Conservation (phyloP, 495 filamentous ascomycete species). For the Podospora sp. region DNA sequence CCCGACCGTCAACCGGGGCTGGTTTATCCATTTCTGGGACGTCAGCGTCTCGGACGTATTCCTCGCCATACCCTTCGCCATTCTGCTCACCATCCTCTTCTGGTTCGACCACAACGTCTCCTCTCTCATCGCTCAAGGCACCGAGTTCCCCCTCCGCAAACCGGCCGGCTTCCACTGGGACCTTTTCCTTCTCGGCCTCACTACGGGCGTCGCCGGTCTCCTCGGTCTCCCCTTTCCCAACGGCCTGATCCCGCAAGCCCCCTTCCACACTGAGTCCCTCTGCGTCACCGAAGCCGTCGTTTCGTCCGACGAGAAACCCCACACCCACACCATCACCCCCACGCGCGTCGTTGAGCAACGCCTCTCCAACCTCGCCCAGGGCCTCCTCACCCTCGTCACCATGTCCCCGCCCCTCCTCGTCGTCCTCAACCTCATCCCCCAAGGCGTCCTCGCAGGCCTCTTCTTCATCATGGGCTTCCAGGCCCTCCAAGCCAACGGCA, state of each 20-base stretch:
- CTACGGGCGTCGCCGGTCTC: slow-evolving; percentile 80
- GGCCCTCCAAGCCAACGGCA: slow-evolving; percentile 79
- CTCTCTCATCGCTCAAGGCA: slow-evolving; percentile 87
- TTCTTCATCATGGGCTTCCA: slow-evolving; percentile 95
- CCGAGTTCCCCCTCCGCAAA: slow-evolving; percentile 87
- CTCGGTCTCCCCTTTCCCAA: slow-evolving; percentile 90
- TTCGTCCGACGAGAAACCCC: slow-evolving; percentile 54
- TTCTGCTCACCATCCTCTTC: slow-evolving; percentile 85
- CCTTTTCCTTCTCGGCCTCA: slow-evolving; percentile 85
- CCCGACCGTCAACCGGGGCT: slow-evolving; percentile 74
- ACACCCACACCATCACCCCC: slow-evolving; percentile 58
- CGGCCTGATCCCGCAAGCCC: slow-evolving; percentile 89
- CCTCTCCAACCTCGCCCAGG: slow-evolving; percentile 81
- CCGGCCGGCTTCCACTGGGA: slow-evolving; percentile 98
- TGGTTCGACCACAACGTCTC: slow-evolving; percentile 95
- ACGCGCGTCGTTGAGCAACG: slow-evolving; percentile 89
- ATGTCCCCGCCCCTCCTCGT: slow-evolving; percentile 85
- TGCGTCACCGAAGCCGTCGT: slow-evolving; percentile 70
- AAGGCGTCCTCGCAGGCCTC: slow-evolving; percentile 83
- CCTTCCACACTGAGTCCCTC: slow-evolving; percentile 86
- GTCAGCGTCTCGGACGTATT: slow-evolving; percentile 75
- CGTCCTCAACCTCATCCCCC: slow-evolving; percentile 83
- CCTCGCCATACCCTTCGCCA: slow-evolving; percentile 83
- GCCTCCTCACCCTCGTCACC: slow-evolving; percentile 79
- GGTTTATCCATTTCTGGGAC: slow-evolving; percentile 91